A percentile compares a stretch with the other conserved stretches of the same genome.
These are phyloP conservation scores for Orbilia ellipsospora DNA, from an alignment of 2,329 filamentous ascomycete species.

Conservation along the genomic window DNA sequence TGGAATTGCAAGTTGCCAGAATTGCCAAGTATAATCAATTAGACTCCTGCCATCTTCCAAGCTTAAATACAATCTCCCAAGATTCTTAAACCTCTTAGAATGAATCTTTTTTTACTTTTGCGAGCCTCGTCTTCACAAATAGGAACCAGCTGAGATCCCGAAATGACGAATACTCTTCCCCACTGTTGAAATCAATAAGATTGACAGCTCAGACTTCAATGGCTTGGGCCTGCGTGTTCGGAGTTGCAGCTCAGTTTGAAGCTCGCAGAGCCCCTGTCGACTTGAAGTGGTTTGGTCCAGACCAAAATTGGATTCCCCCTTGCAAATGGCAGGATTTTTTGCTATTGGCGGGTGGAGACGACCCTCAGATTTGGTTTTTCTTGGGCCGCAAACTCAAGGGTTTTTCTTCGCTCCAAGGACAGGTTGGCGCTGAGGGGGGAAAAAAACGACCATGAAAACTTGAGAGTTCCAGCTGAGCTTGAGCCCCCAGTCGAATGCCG, in stretches of 20 bases:
- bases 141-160: slow-evolving; percentile 12
- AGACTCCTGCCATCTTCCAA: not conserved
- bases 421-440: too few species aligned
- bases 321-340: slow-evolving; percentile 14
- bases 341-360: slow-evolving; percentile 32
- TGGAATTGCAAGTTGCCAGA: slow-evolving; percentile 11
- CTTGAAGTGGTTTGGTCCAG: slow-evolving; percentile 25
- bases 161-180: not conserved
- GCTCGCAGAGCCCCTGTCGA: not conserved
- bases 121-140: not conserved
- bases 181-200: not conserved
- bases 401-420: slow-evolving; percentile 9
- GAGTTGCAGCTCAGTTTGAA: slow-evolving; percentile 33
- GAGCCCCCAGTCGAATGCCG: too few species aligned
- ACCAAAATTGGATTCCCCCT: slow-evolving; percentile 14
- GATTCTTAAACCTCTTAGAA: not conserved
- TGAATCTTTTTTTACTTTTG: not conserved
- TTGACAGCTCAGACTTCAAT: slow-evolving; percentile 11
- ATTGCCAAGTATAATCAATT: not conserved
- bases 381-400: slow-evolving; percentile 1
- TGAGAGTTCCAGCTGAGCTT: not conserved
- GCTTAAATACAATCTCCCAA: too few species aligned
- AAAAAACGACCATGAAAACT: not conserved
- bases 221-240: slow-evolving; percentile 14
- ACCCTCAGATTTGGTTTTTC: slow-evolving; percentile 1